These are phyloP conservation scores for Kodamaea sagamina DNA, from an alignment of 805 yeast species.

Conservation along the genomic window DNA sequence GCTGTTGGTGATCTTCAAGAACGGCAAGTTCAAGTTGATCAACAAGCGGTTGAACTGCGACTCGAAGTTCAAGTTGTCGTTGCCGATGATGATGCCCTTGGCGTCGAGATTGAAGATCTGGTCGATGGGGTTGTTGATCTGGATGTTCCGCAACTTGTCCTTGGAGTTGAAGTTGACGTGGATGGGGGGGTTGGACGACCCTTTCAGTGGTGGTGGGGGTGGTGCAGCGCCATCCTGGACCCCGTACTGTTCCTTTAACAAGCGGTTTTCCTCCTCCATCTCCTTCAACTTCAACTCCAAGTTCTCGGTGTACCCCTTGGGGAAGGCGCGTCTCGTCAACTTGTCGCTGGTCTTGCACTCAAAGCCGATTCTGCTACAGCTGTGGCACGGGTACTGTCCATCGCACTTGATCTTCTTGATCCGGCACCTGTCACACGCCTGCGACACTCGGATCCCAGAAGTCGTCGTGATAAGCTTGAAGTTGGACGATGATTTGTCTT, in stretches of 20 bases:
- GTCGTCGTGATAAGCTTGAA: conserved; percentile 41
- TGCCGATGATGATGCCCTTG: conserved; percentile 47
- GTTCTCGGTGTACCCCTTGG: conserved; percentile 78
- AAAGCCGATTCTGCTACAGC: conserved; percentile 64
- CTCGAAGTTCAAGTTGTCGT: conserved; percentile 47
- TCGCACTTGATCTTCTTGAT: conserved; percentile 77
- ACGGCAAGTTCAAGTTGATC: conserved; percentile 45
- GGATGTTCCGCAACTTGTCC: conserved; percentile 16
- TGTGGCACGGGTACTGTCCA: conserved; percentile 70
- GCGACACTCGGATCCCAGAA: conserved; percentile 57
- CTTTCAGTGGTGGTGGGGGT: conserved; percentile 5
- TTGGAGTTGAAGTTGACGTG: conserved; percentile 6
- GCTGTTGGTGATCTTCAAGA: conserved; percentile 45
- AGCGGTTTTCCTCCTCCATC: conserved; percentile 57
- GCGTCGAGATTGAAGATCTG: conserved; percentile 46
- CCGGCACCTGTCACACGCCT: conserved; percentile 82
- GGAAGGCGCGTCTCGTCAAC: conserved; percentile 73
- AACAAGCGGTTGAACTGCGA: conserved; percentile 47
- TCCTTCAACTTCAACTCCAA: conserved; percentile 62
- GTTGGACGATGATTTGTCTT: conserved; percentile 27
- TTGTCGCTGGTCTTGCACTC: conserved; percentile 74
- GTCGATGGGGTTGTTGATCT: conserved; percentile 46
- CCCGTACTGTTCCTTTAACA: conserved; percentile 32
- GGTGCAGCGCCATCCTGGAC: conserved; percentile 8
- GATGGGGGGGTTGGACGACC: neutral